Base-by-base conservation (phyloP, 768 basidiomycete species). In the Panaeolus papilionaceus region DNA sequence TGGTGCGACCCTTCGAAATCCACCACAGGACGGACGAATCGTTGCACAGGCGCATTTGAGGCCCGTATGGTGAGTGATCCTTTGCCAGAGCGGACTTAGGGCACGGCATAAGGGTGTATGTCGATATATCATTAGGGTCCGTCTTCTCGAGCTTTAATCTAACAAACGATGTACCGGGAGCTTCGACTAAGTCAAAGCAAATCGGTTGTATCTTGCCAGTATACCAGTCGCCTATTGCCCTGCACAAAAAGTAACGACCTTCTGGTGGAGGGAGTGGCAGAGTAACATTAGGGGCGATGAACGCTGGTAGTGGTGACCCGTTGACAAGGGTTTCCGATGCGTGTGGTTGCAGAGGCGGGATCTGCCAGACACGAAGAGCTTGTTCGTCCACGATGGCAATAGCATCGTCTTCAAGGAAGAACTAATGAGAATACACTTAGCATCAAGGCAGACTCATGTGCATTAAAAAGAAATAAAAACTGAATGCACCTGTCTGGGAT, bases 111-210 rank as follows among this genome's bases (percentile, higher is more conserved):
- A 58, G 33, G 3, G 6, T 28, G 16, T 58, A 58, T 3, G 54
- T 58, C 11, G 54, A 58, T 28, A 58, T 58, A 33, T 58, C 54
- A 3, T 58, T 33, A 0, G 54, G 54, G 33, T 33, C 54, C 12
- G 10, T 33, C 14, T 12, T 58, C 16, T 58, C 54, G 28, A 58
- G 54, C 20, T 58, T 58, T n/a, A 58, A 28, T 4, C 54, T 28
- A 33, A 37, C 33, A 23, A 58, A 58, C 14, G 54, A 28, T 16
- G 54, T 58, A 37, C 33, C 14, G 1, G 54, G 54, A 7, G 11
- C 54, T 58, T 58, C 54, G 26, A 58, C 54, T 33, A 58, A 16
- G 33, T 58, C 54, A 5, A 58, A 58, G 28, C 54, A 58, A 16
- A 58, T 18, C 12, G 54, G 54, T 16, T 58, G 54, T 3, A 7